Evolutionary conservation across 192 early-diverging fungal species (phyloP), one percentile per base, ranked within the genome.

Genomic region (Coemansia sp.): DNA sequence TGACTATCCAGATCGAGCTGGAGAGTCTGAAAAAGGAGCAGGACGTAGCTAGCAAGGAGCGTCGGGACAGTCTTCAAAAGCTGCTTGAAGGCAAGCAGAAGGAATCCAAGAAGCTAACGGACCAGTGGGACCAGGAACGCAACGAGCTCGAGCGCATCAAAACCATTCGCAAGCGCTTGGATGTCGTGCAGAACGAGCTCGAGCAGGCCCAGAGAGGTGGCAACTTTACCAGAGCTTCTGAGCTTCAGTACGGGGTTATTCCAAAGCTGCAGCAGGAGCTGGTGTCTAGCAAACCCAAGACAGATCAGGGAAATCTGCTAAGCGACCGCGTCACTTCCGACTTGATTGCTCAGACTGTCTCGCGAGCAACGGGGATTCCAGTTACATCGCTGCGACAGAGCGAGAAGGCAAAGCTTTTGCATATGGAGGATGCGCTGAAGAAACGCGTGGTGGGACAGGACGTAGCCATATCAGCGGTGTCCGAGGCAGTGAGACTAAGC

Each of bases 301-400:
- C 83, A 6, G 60, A 60, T 17, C 62, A 77, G 6, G 85, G 84
- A 25, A 84, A 79, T 42, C 68, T 93, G 48, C 83, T 93, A 20
- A 90, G 92, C 72, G 92, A 93, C 74, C 85, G 90, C 51, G 92
- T 93, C 16, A 92, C 91, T 4, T 80, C 90, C 4, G 88, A 93
- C 52, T 87, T 88, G 63, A 93, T 92, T 72, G 90, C 90, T 0
- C 75, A 84, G 29, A 89, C 92, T 5, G 89, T 93, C 5, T 82
- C 89, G 11, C 79, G 86, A 10, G 87, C 88, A 70, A 93, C 92
- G 3, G 92, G 92, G 28, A 92, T 93, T 60, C 92, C 92, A n/a
- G 89, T 93, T 7, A 83, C 86, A 64, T 83, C 86, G 63, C 64
- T 93, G 63, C 64, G 90, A 57, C 84, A 83, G 49, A 87, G 89